Evolutionary conservation across 139 green algal genomes (phyloP).

Genomic region (Picocystis salinarum): DNA sequence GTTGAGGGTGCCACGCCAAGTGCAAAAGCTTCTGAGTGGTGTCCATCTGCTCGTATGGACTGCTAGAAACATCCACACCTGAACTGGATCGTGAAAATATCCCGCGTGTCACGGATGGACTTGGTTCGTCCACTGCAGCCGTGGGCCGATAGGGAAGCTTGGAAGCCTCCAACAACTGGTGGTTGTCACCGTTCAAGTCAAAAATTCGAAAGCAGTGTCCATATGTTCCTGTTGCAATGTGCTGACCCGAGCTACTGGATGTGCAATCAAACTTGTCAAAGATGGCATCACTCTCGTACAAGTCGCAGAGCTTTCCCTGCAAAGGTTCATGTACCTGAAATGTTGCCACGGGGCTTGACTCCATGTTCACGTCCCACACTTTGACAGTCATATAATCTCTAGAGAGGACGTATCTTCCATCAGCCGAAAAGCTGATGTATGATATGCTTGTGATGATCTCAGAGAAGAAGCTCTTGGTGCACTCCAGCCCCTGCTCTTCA

Average conservation of each 20-base stretch:
- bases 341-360: constrained; percentile 51
- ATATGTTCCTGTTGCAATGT: constrained; percentile 84
- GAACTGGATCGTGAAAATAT: no score
- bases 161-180: constrained; percentile 47
- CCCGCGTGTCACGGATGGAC: no score
- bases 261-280: constrained; percentile 98
- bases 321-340: constrained; percentile 88
- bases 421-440: constrained; percentile 76
- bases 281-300: constrained; percentile 98
- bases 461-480: constrained; percentile 61
- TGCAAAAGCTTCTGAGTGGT: constrained; percentile 80
- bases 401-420: constrained; percentile 69
- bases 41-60: constrained; percentile 38
- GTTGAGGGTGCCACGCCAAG: constrained; percentile 82
- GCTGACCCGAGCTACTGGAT: constrained; percentile 47
- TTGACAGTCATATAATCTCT: constrained; percentile 98
- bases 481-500: constrained; percentile 42
- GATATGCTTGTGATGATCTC: constrained; percentile 91
- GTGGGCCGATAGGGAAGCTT: constrained; percentile 42
- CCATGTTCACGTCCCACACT: constrained; percentile 90
- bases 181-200: constrained; percentile 5
- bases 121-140: constrained; percentile 17
- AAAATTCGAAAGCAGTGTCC: constrained; percentile 68
- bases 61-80: no score
- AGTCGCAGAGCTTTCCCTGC: constrained; percentile 63